phyloP scores from a whole-genome alignment of 2,329 filamentous ascomycete species.

The Colletotrichum abscissum region DNA sequence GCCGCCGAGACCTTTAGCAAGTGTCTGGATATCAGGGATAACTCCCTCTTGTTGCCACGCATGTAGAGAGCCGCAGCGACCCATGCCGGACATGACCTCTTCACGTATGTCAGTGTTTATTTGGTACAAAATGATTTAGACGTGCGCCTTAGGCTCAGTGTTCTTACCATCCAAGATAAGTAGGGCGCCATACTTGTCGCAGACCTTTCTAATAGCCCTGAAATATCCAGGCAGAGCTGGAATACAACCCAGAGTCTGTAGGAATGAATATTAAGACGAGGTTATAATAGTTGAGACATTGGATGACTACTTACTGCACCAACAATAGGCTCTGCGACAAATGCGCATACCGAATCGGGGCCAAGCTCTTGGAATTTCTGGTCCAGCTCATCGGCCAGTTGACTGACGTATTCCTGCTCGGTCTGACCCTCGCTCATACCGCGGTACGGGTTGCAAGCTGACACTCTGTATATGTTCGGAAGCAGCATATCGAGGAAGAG shows the following conservation, averaged over 20 bases:
- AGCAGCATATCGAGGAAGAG: constrained; percentile 73
- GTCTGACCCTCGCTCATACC: constrained; percentile 62
- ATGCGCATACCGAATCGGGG: constrained; percentile 72
- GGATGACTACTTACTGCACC: constrained; percentile 68
- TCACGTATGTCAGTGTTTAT: not conserved
- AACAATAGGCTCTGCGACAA: constrained; percentile 73
- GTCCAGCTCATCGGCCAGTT: constrained; percentile 74
- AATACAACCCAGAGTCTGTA: constrained; percentile 75
- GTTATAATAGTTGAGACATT: not conserved
- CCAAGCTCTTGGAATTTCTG: constrained; percentile 73
- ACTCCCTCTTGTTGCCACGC: constrained; percentile 41
- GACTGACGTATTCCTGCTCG: constrained; percentile 60
- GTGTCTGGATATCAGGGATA: constrained; percentile 65
- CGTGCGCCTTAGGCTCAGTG: accelerated
- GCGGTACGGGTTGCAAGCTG: constrained; percentile 75
- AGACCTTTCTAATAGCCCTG: constrained; percentile 73
- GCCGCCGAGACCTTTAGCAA: constrained; percentile 69
- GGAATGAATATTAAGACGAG: not conserved
- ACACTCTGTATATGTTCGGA: constrained; percentile 68
- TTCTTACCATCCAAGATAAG: constrained; percentile 72
- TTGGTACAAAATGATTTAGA: not conserved
- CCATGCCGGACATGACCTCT: constrained; percentile 46
- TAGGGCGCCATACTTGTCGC: constrained; percentile 76
- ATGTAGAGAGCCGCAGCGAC: constrained; percentile 22
- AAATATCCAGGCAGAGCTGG: constrained; percentile 69